A percentile compares a stretch with the other conserved stretches of the same genome.
Evolutionary conservation across 192 early-diverging fungal genomes (phyloP).

Genomic region (Linnemannia exigua): DNA sequence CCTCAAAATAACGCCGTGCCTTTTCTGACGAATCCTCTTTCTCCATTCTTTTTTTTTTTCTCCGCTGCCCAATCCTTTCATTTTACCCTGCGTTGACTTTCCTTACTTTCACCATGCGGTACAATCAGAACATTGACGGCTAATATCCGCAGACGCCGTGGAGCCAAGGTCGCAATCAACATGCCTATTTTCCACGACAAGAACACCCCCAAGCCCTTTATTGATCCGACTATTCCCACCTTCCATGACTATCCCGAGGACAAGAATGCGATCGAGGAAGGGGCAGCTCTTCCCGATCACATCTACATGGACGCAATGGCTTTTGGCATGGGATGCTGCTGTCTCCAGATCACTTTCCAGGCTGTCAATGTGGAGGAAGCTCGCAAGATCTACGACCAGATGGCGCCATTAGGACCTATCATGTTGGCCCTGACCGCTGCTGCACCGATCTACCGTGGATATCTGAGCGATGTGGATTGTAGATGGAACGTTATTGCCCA

Average conservation of each 20-base stretch:
- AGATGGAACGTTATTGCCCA: slow-evolving; percentile 97
- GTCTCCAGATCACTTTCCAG: slow-evolving; percentile 98
- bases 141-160: slow-evolving; percentile 95
- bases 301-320: slow-evolving; percentile 99
- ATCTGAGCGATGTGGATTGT: slow-evolving; percentile 95
- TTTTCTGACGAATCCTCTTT: not conserved
- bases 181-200: slow-evolving; percentile 94
- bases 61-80: not conserved
- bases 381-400: slow-evolving; percentile 93
- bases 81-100: not conserved
- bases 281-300: slow-evolving; percentile 86
- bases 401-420: slow-evolving; percentile 91
- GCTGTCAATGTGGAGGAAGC: slow-evolving; percentile 94
- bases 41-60: not conserved
- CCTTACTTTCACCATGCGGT: not conserved
- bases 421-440: slow-evolving; percentile 96
- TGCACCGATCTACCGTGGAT: slow-evolving; percentile 94
- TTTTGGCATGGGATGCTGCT: slow-evolving; percentile 99
- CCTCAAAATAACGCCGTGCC: not conserved
- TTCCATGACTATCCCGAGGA: slow-evolving; percentile 75
- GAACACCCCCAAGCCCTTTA: slow-evolving; percentile 92
- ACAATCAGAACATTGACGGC: slow-evolving; percentile 81
- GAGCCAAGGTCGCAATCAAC: slow-evolving; percentile 96
- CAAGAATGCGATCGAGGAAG: slow-evolving; percentile 77
- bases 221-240: slow-evolving; percentile 78